A percentile compares a stretch with the other conserved stretches of the same genome.
phyloP scores from a whole-genome alignment of 306 rosid species.

The Glycine soja region DNA sequence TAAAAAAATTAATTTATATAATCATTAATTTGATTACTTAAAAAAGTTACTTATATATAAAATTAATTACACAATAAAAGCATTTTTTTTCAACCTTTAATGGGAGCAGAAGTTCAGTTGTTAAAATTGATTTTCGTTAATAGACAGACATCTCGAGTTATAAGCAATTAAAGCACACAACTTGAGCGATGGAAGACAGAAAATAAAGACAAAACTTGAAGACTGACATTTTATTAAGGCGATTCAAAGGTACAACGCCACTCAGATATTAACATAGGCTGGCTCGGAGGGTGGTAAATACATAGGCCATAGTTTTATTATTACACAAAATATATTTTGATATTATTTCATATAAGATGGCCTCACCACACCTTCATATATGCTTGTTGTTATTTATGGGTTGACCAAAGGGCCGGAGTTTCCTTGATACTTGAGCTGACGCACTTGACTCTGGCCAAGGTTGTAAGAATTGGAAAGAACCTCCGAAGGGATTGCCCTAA shows the following conservation, averaged over 20 bases:
- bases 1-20: no score
- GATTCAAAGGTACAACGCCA: background rate
- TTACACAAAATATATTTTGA: background rate
- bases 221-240: background rate
- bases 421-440: conserved; percentile 54
- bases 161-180: no score
- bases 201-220: background rate
- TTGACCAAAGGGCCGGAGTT: conserved; percentile 43
- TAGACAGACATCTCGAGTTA: no score
- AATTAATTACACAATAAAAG: no score
- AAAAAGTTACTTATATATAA: no score
- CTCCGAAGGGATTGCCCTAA: conserved; percentile 55
- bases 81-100: no score
- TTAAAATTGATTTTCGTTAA: no score
- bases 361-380: background rate
- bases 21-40: no score
- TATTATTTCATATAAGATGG: background rate
- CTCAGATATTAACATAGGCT: background rate
- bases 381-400: conserved; percentile 16
- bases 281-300: background rate
- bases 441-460: conserved; percentile 41
- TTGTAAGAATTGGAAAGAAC: conserved; percentile 61
- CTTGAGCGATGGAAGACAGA: no score
- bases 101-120: no score
- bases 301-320: background rate